Evolutionary conservation across 2,329 filamentous ascomycete species (phyloP).

Genomic region (Berkeleyomyces rouxiae): DNA sequence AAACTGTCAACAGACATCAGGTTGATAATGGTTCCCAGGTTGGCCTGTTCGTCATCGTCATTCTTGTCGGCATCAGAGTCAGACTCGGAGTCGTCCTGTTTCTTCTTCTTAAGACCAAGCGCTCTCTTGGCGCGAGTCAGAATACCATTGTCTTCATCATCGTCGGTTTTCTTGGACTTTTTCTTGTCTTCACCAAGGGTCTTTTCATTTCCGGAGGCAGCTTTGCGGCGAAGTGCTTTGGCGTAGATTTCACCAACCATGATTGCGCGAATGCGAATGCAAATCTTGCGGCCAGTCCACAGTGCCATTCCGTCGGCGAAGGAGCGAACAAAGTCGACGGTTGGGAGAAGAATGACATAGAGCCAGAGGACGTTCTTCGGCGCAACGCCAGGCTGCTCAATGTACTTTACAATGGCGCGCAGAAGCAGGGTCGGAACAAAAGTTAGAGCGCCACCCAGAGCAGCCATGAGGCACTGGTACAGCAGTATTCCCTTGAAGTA

Average conservation of each 20-base stretch:
- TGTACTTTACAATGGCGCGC: constrained; percentile 80
- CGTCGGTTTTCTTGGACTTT: constrained; percentile 23
- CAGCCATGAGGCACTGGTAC: constrained; percentile 64
- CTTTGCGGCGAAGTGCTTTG: constrained; percentile 83
- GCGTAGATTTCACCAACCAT: constrained; percentile 96
- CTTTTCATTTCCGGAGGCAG: constrained; percentile 60
- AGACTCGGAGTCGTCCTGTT: constrained; percentile 20
- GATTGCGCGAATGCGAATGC: constrained; percentile 81
- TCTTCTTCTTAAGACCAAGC: constrained; percentile 42
- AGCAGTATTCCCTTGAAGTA: constrained; percentile 69
- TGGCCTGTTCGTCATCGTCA: constrained; percentile 57
- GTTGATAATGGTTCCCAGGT: constrained; percentile 96
- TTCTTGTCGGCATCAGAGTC: constrained; percentile 22
- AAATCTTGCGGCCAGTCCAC: constrained; percentile 88
- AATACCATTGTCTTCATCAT: constrained; percentile 23
- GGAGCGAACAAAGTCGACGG: constrained; percentile 67
- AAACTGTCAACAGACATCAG: constrained; percentile 99
- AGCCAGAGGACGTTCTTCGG: constrained; percentile 88
- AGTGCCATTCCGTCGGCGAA: constrained; percentile 72
- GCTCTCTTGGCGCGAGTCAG: constrained; percentile 36
- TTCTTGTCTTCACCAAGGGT: constrained; percentile 45
- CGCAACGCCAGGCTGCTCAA: constrained; percentile 62
- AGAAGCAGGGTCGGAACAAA: constrained; percentile 85
- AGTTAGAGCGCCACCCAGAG: constrained; percentile 64
- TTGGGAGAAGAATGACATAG: constrained; percentile 77